These are phyloP conservation scores for Teratosphaeria destructans DNA, from an alignment of 2,329 filamentous ascomycete species.

Conservation along the genomic window DNA sequence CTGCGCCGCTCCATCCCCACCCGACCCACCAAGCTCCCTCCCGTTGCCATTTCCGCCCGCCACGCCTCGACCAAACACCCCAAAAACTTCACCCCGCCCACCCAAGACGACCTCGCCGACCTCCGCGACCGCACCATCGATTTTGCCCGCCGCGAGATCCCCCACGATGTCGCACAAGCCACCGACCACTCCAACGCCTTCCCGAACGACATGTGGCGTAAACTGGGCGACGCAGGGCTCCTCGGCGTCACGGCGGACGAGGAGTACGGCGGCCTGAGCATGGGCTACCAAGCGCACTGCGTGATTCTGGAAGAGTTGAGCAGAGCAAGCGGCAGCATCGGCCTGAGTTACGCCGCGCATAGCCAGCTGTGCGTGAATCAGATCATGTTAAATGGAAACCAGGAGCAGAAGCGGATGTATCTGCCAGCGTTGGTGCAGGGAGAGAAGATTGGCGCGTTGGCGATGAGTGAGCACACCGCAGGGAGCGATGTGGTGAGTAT, in stretches of 20 bases:
- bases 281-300: constrained; percentile 96
- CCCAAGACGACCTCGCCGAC: constrained; percentile 64
- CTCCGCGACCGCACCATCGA: constrained; percentile 77
- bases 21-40: not conserved
- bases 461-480: constrained; percentile 88
- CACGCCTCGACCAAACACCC: constrained; percentile 60
- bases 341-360: constrained; percentile 87
- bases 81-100: constrained; percentile 56
- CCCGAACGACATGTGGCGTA: constrained; percentile 83
- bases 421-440: constrained; percentile 75
- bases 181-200: constrained; percentile 87
- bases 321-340: constrained; percentile 68
- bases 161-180: constrained; percentile 66
- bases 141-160: constrained; percentile 77
- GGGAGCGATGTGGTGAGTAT: constrained; percentile 93
- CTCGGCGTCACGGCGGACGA: constrained; percentile 90
- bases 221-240: constrained; percentile 81
- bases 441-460: constrained; percentile 71
- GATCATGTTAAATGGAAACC: constrained; percentile 74
- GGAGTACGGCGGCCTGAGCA: constrained; percentile 74
- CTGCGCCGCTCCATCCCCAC: constrained; percentile 10
- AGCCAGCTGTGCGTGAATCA: constrained; percentile 96
- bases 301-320: constrained; percentile 92
- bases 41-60: constrained; percentile 13
- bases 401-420: constrained; percentile 68